Conservation (phyloP, 495 filamentous ascomycete species). For the Penicillium mononematosum region DNA sequence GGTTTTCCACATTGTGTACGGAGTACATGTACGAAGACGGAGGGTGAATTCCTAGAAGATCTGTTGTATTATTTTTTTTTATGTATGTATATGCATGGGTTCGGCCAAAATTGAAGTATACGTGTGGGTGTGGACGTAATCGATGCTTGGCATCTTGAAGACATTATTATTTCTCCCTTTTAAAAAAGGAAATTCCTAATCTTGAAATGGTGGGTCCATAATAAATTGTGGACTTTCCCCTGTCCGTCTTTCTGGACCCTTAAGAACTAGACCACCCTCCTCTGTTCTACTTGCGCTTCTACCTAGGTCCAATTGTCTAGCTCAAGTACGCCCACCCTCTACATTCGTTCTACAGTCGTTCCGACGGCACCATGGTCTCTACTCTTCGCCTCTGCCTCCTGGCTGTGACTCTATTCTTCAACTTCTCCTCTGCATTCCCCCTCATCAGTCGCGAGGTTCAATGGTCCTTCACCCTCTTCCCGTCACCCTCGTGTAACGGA, state of each 20-base stretch:
- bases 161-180: not conserved
- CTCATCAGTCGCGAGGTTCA: constrained; percentile 20
- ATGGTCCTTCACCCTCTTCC: constrained; percentile 31
- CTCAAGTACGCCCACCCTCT: not conserved
- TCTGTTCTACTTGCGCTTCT: not conserved
- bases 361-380: constrained; percentile 7
- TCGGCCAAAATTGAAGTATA: not conserved
- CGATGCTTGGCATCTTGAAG: not conserved
- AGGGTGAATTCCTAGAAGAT: not conserved
- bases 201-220: not conserved
- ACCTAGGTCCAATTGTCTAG: not conserved
- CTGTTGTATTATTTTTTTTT: no score
- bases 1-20: not conserved
- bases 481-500: constrained; percentile 18
- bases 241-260: constrained; percentile 2
- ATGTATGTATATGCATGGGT: no score
- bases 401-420: constrained; percentile 10
- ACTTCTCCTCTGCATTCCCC: constrained; percentile 22
- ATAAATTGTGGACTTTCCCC: constrained; percentile 16
- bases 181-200: not conserved
- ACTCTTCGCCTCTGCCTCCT: constrained; percentile 12
- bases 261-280: not conserved
- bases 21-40: not conserved
- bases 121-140: not conserved
- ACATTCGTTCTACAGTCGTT: not conserved